Base-by-base conservation (phyloP, 208 protist genomes). In the Tritrichomonas musculus region DNA sequence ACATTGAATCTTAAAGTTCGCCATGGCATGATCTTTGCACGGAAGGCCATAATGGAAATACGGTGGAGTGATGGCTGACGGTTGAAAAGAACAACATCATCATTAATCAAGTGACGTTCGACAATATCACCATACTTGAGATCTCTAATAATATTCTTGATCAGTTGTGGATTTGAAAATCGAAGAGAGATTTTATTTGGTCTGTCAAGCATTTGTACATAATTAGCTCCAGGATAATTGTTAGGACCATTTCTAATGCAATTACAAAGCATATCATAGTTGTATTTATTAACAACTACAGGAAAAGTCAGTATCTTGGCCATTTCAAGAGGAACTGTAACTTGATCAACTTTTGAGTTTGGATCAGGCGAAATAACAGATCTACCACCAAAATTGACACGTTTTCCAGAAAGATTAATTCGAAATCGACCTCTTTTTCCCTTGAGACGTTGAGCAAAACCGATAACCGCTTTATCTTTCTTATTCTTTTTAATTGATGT, bases 1-100 rank as follows among this genome's bases (percentile, higher is more conserved):
- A 98, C 98, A 96, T 99, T 99, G 95, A 99, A 99, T 69, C 99
- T 96, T 77, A 99, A 98, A 1, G 99, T 99, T 64, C 98, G 96
- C 95, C 97, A 98, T 11, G 97, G 97, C 11, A 95, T 93, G 4
- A 95, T 93, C 30, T 94, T 92, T 33, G 94, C 96, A 22, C 96
- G 96, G 94, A 99, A 98, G n/a, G 95, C 96, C 99, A 99, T 99
- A 96, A 99, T 99, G 4, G 97, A 99, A 20, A 99, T 97, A 94
- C 97, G 97, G 94, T 99, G 99, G 36, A 99, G 96, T 30, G 98
- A 99, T 5, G 99, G 99, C 95, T 99, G 98, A 36, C 99, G 96
- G 95, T 99, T 99, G 96, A 99, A 99, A 36, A 99, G 95, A 66
- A 99, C 96, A 53, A 98, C 95, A 95, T 99, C 99, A 92, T 98